Evolutionary conservation across 2,329 filamentous ascomycete genomes (phyloP), one percentile per base, ranked within the genome.

Genomic region (Penicillium griseofulvum): DNA sequence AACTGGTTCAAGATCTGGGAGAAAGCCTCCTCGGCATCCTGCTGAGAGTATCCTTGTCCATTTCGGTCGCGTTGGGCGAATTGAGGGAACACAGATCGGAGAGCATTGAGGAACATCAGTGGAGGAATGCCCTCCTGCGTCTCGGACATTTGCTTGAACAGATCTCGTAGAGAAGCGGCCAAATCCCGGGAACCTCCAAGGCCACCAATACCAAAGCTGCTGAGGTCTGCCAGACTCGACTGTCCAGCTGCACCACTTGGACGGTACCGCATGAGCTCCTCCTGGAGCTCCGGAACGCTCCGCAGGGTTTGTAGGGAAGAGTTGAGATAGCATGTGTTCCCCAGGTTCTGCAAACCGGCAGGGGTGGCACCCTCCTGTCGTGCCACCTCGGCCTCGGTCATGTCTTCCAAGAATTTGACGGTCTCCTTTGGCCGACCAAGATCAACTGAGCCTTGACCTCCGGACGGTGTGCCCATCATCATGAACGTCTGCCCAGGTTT

Each of bases 281-380:
- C 81, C 69, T 96, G 91, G 34, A 99, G 84, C 77, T 99, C 94
- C 9, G 94, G 94, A 56, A 99, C 91, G 50, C 88, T 83, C 59
- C 90, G 87, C 62, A 99, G 79, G 4, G 91, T 88, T 74, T 99
- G 95, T n/a, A 99, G 81, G 0, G 93, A 96, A 47, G 94, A 94
- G 80, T 99, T 99, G 68, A 97, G 86, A 73, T 99, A 99, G 79
- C 94, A 99, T 4, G 95, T 99, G 75, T 99, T 99, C 65, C 95
- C 94, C 58, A 97, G 80, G 70, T 99, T 99, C 71, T 89, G 83
- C 58, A 99, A 79, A 44, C 94, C 94, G 54, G 92, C 89, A 1
- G 95, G 94, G 43, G 83, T 93, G 45, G 92, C 92, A 55, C 90
- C 91, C 56, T 87, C 88, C 70, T 88, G 84, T 73, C 87, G 86